Evolutionary conservation across 1,284 basidiomycete species (phyloP).

Genomic region (Vanrija pseudolonga): DNA sequence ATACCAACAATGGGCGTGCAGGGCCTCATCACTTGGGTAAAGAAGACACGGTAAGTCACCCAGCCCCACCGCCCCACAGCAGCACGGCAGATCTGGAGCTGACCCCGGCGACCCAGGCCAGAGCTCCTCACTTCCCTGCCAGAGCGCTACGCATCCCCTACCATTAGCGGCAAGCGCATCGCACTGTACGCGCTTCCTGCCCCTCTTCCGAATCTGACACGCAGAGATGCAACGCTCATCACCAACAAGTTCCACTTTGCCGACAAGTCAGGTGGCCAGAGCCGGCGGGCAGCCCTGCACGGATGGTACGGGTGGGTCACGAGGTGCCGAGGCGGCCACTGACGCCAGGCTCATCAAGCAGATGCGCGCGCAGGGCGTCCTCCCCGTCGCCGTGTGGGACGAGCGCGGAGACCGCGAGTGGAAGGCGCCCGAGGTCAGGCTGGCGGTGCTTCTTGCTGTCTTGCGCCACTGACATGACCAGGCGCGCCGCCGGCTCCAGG

Average conservation of each 20-base stretch:
- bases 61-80: background rate
- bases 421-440: constrained; percentile 47
- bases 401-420: constrained; percentile 42
- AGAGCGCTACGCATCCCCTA: constrained; percentile 32
- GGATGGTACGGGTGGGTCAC: constrained; percentile 46
- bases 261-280: constrained; percentile 13
- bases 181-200: constrained; percentile 32
- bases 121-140: constrained; percentile 24
- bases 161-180: constrained; percentile 35
- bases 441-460: constrained; percentile 2
- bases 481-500: constrained; percentile 18
- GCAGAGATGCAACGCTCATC: constrained; percentile 45
- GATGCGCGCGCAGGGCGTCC: constrained; percentile 34
- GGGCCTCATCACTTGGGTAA: constrained; percentile 37
- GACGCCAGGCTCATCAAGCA: constrained; percentile 33
- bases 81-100: background rate
- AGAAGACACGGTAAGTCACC: constrained; percentile 29
- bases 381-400: constrained; percentile 47
- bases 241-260: constrained; percentile 48
- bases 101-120: constrained; percentile 22
- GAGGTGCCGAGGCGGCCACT: background rate
- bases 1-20: constrained; percentile 37
- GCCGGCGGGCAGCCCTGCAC: constrained; percentile 25
- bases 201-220: background rate
- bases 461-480: background rate